These are phyloP conservation scores for Hypoxylon fragiforme DNA, from an alignment of 495 filamentous ascomycete species.

Conservation along the genomic window DNA sequence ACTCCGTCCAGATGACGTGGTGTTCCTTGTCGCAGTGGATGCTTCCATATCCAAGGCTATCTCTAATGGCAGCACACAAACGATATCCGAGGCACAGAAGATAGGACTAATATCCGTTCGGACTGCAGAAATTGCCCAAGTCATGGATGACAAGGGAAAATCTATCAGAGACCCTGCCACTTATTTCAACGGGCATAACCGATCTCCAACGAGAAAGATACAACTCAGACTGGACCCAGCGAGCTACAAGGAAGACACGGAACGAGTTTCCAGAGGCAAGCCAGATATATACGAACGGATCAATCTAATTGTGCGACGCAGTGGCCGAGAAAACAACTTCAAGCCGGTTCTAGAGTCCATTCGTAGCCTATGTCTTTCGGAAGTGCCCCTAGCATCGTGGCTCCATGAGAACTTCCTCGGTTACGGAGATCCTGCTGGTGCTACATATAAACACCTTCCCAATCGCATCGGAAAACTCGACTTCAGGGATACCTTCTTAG, in stretches of 20 bases:
- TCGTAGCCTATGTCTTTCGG: constrained; percentile 79
- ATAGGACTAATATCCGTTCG: constrained; percentile 71
- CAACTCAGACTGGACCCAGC: constrained; percentile 80
- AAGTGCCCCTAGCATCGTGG: constrained; percentile 87
- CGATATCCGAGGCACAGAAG: constrained; percentile 57
- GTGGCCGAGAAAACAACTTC: constrained; percentile 95
- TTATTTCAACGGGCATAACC: constrained; percentile 47
- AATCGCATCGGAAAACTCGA: constrained; percentile 79
- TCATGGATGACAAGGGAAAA: constrained; percentile 86
- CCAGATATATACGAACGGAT: constrained; percentile 80
- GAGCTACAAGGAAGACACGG: constrained; percentile 78
- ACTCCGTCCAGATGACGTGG: constrained; percentile 82
- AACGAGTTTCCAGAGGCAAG: constrained; percentile 63
- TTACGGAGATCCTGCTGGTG: constrained; percentile 87
- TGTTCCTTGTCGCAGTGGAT: constrained; percentile 82
- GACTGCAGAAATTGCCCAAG: constrained; percentile 82
- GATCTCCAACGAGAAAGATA: constrained; percentile 64
- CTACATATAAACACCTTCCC: constrained; percentile 79
- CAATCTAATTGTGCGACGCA: constrained; percentile 84
- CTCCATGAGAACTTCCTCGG: constrained; percentile 95
- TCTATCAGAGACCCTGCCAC: constrained; percentile 63
- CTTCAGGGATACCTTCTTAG: constrained; percentile 89
- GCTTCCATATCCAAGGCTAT: constrained; percentile 55
- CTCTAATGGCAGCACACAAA: constrained; percentile 56
- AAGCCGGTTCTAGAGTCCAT: constrained; percentile 92